These are phyloP conservation scores for Psilocybe azurescens DNA, from an alignment of 768 basidiomycete species.

Conservation along the genomic window DNA sequence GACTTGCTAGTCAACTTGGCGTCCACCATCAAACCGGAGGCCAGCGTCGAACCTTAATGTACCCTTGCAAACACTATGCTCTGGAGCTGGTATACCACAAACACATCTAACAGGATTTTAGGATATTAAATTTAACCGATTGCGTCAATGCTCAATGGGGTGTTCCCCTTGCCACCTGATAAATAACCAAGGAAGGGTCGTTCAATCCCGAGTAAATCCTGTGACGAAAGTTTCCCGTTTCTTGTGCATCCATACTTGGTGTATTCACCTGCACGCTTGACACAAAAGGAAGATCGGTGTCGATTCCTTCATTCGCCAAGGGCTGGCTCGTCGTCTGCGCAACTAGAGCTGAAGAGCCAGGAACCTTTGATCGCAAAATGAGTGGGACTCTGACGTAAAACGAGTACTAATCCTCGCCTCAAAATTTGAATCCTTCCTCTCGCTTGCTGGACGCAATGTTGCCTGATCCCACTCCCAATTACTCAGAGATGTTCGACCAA, in stretches of 20 bases:
- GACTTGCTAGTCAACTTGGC: constrained; percentile 60
- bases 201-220: constrained; percentile 15
- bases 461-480: constrained; percentile 33
- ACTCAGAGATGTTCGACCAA: constrained; percentile 47
- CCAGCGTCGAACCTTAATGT: background rate
- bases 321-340: background rate
- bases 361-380: background rate
- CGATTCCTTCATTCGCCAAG: background rate
- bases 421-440: constrained; percentile 9
- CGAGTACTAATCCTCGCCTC: background rate
- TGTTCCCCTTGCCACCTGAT: background rate
- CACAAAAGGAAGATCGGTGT: constrained; percentile 4
- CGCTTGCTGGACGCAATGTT: constrained; percentile 2
- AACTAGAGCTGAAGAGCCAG: background rate
- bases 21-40: constrained; percentile 37
- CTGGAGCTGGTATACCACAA: background rate
- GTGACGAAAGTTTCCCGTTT: constrained; percentile 21
- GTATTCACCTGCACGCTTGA: constrained; percentile 19
- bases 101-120: background rate
- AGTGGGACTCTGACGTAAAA: background rate
- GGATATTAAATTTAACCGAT: background rate
- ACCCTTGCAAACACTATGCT: background rate
- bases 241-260: constrained; percentile 21
- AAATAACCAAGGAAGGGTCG: background rate
- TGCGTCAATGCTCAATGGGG: background rate